Conservation (phyloP, 2,329 filamentous ascomycete genomes). For the Akanthomyces lecanii region DNA sequence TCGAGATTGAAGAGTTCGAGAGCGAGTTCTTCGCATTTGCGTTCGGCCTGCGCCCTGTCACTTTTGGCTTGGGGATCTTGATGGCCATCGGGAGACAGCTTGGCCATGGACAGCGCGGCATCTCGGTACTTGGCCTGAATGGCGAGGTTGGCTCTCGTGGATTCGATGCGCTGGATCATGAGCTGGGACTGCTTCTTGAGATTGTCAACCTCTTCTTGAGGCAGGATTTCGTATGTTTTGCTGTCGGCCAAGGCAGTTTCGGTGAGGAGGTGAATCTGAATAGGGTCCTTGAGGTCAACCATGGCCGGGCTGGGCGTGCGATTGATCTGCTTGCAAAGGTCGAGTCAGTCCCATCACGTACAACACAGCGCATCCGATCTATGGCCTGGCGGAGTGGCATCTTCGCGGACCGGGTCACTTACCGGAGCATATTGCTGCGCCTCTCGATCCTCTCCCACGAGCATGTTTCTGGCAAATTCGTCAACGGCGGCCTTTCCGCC, state of each 20-base stretch:
- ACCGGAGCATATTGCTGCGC: slow-evolving; percentile 56
- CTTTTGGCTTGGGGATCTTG: slow-evolving; percentile 62
- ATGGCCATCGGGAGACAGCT: slow-evolving; percentile 64
- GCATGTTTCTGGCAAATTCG: slow-evolving; percentile 54
- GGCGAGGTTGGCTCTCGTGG: slow-evolving; percentile 74
- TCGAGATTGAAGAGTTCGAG: slow-evolving; percentile 76
- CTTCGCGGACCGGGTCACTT: slow-evolving; percentile 26
- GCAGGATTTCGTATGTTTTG: slow-evolving; percentile 76
- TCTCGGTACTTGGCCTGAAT: slow-evolving; percentile 94
- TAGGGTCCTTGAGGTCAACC: slow-evolving; percentile 63
- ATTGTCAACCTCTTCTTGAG: slow-evolving; percentile 85
- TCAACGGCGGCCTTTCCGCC: slow-evolving; percentile 50
- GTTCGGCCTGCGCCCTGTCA: slow-evolving; percentile 69
- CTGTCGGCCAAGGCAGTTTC: slow-evolving; percentile 92
- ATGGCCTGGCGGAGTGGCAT: neutral
- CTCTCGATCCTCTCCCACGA: slow-evolving; percentile 51
- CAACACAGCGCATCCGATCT: neutral
- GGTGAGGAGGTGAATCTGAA: slow-evolving; percentile 86
- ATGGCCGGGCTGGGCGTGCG: slow-evolving; percentile 52
- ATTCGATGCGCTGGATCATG: slow-evolving; percentile 72
- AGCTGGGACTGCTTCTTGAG: slow-evolving; percentile 81
- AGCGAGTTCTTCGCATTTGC: slow-evolving; percentile 80
- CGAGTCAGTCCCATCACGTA: neutral
- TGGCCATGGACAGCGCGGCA: slow-evolving; percentile 80
- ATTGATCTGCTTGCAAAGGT: slow-evolving; percentile 40